A percentile compares a stretch with the other conserved stretches of the same genome.
Conservation (phyloP, 768 basidiomycete genomes). For the Candolleomyces efflorescens region DNA sequence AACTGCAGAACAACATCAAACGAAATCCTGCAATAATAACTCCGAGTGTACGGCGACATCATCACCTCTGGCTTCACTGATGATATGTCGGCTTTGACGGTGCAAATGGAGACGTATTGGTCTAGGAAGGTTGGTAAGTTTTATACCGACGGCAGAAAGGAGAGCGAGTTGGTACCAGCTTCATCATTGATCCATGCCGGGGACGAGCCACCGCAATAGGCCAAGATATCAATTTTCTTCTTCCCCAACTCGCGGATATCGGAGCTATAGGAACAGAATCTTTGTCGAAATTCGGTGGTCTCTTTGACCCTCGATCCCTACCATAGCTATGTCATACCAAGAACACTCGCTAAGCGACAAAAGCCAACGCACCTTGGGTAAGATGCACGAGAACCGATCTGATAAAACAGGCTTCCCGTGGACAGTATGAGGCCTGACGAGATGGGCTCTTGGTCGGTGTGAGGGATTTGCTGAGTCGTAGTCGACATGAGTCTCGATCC, state of each 20-base stretch:
- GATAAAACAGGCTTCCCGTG: constrained; percentile 35
- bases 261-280: background rate
- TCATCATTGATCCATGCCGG: background rate
- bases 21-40: constrained; percentile 14
- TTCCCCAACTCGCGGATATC: background rate
- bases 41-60: background rate
- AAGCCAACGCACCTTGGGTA: constrained; percentile 31
- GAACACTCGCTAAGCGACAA: too few species aligned
- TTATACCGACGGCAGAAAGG: too few species aligned
- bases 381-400: constrained; percentile 36
- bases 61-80: background rate
- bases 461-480: constrained; percentile 32
- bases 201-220: background rate
- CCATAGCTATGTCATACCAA: background rate
- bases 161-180: background rate
- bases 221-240: background rate
- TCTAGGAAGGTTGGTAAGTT: too few species aligned
- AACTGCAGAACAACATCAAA: constrained; percentile 45
- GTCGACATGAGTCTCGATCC: constrained; percentile 11
- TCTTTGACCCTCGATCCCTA: constrained; percentile 42
- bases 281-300: constrained; percentile 31
- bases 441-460: constrained; percentile 28
- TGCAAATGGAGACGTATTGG: background rate
- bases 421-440: constrained; percentile 23
- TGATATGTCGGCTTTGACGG: background rate